Evolutionary conservation across 352 stramenopile genomes (phyloP).

Genomic region (Pythium plurisporium): DNA sequence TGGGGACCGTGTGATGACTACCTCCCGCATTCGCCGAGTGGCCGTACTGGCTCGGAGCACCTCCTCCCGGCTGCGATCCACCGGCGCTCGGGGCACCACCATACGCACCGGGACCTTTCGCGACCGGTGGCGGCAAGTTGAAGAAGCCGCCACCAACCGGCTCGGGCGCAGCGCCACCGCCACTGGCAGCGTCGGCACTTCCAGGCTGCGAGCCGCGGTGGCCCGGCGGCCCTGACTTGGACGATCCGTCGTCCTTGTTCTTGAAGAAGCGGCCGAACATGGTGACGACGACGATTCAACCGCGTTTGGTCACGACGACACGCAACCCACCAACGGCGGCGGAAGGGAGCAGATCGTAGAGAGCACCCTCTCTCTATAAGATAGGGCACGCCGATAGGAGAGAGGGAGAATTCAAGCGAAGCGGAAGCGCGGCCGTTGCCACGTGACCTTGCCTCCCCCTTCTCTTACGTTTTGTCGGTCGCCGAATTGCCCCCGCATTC

Average conservation of each 20-base stretch:
- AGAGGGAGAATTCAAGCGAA: too few species aligned
- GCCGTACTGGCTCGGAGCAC: background rate
- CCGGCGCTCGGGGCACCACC: background rate
- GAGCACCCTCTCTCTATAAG: too few species aligned
- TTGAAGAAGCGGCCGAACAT: constrained; percentile 85
- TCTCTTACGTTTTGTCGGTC: background rate
- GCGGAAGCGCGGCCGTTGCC: too few species aligned
- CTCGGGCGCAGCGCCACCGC: constrained; percentile 32
- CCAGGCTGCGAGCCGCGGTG: constrained; percentile 38
- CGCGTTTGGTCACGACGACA: too few species aligned
- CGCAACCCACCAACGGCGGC: too few species aligned
- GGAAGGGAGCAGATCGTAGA: too few species aligned
- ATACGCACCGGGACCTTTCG: constrained; percentile 28
- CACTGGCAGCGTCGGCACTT: constrained; percentile 7
- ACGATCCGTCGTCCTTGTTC: constrained; percentile 65
- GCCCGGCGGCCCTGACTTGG: constrained; percentile 48
- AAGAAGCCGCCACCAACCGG: constrained; percentile 74
- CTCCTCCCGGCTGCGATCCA: background rate
- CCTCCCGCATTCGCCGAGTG: background rate
- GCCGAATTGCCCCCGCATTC: too few species aligned
- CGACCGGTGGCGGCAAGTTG: constrained; percentile 68
- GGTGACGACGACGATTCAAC: background rate
- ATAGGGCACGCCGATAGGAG: too few species aligned
- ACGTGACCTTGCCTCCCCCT: too few species aligned
- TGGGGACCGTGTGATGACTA: constrained; percentile 5